Evolutionary conservation across 2,329 filamentous ascomycete genomes (phyloP), one percentile per base, ranked within the genome.

Genomic region (Trichophyton verrucosum): DNA sequence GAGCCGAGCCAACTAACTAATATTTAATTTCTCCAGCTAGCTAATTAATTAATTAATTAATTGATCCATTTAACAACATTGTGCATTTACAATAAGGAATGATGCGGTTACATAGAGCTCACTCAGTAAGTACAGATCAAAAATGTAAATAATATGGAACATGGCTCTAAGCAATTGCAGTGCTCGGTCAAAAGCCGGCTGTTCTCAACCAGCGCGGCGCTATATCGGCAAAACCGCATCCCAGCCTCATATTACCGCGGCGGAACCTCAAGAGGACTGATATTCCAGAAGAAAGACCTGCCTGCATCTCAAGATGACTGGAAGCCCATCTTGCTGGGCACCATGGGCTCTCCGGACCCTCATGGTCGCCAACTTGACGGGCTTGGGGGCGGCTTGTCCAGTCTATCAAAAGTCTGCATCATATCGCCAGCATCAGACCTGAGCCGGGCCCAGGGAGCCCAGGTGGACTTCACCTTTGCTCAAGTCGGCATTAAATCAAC

Each of bases 381-480:
- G 7, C 80, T 89, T 72, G 86, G 86, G 2, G 85, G 83, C 0
- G 86, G 86, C 3, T 77, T 86, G 60, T 87, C 85, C 8, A 85
- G 82, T 49, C 80, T 87, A 2, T 86, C 83, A 61, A 91, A 91
- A 71, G 77, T 90, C 17, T 87, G 86, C 71, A 77, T 91, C 1
- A 77, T 91, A 1, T 80, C 79, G 2, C 74, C 75, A 0, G 78
- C 83, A 2, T 68, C 71, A 1, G 73, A 77, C 15, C 62, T 70
- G 4, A 44, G 24, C 2, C 27, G 17, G 7, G 44, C 57, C 13
- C 40, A 24, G 0, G 79, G 78, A 27, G 79, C 79, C 0, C 81
- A 88, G 64, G 77, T 89, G 11, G 83, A 88, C 62, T 89, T 86
- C 68, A 90, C 86, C 0, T 90, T 90, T 68, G 81, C 86, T 1